Percentiles rank a stretch among this genome's conserved stretches.
Conservation (phyloP, 116 monocot species). For the Posidonia oceanica region DNA sequence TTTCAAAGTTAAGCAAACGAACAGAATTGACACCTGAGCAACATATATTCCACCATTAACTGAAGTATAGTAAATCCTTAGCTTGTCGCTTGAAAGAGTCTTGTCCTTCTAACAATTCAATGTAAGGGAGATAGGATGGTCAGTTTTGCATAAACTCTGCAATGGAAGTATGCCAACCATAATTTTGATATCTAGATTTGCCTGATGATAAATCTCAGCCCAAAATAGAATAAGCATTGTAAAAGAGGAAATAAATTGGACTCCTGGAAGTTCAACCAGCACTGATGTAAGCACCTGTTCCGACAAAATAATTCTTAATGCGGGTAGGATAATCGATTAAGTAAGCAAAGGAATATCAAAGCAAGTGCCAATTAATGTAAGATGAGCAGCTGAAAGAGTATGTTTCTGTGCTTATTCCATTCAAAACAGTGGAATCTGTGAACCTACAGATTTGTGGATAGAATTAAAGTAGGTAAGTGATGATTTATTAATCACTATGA, state of each 20-base stretch:
- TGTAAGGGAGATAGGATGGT: neutral
- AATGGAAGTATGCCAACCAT: neutral
- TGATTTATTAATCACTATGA: no score
- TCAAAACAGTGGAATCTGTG: no score
- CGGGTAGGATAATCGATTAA: no score
- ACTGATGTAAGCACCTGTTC: constrained; percentile 38
- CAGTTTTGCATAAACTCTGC: neutral
- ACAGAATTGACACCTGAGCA: neutral
- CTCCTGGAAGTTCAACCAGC: constrained; percentile 64
- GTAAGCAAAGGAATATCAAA: no score
- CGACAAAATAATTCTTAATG: neutral
- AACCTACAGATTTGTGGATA: no score
- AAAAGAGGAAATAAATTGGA: constrained; percentile 79
- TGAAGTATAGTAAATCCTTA: constrained; percentile 43
- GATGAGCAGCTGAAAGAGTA: no score
- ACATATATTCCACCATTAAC: constrained; percentile 25
- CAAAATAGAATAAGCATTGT: constrained; percentile 83
- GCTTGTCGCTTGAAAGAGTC: constrained; percentile 65
- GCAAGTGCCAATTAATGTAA: no score
- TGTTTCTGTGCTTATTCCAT: no score
- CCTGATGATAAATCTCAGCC: constrained; percentile 96
- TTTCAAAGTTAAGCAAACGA: neutral
- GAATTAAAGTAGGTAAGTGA: no score
- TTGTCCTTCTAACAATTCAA: constrained; percentile 25
- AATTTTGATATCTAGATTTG: constrained; percentile 10